A percentile compares a stretch with the other conserved stretches of the same genome.
phyloP scores from a whole-genome alignment of 192 early-diverging fungal genomes.

The Coemansia sp. region DNA sequence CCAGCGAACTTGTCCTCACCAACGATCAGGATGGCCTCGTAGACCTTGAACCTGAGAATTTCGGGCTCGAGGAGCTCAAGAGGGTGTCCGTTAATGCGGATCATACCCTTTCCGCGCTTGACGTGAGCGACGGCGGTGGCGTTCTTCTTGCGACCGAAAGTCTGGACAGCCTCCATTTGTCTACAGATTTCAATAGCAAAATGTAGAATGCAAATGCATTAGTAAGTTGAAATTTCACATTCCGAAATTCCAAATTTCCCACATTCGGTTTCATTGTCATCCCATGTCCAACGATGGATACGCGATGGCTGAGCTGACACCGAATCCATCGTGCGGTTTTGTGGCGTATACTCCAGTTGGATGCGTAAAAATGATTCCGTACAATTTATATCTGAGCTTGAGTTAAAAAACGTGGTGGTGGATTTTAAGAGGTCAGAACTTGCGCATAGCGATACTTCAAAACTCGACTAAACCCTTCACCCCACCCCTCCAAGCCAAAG shows the following conservation, averaged over 20 bases:
- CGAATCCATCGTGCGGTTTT: neutral
- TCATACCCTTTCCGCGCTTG: conserved; percentile 96
- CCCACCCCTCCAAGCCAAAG: neutral
- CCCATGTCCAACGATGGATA: neutral
- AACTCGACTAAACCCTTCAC: neutral
- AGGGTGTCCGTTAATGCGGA: conserved; percentile 98
- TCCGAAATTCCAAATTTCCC: neutral
- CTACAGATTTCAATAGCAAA: conserved; percentile 15
- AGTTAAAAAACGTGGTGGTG: conserved; percentile 1
- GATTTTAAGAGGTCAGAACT: conserved; percentile 4
- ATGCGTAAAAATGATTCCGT: neutral
- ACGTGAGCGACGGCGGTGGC: conserved; percentile 99
- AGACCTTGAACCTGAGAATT: conserved; percentile 96
- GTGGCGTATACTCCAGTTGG: neutral
- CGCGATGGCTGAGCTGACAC: neutral
- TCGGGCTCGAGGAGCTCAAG: conserved; percentile 96
- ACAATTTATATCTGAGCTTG: conserved; percentile 3
- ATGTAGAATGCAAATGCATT: neutral
- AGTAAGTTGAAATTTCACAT: neutral
- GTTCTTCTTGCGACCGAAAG: conserved; percentile 82
- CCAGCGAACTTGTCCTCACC: conserved; percentile 96
- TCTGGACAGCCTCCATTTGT: conserved; percentile 61
- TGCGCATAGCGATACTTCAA: neutral
- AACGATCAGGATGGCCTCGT: conserved; percentile 95
- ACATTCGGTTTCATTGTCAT: neutral